These are phyloP conservation scores for Hanseniaspora pseudoguilliermondii DNA, from an alignment of 805 yeast species.

Conservation along the genomic window DNA sequence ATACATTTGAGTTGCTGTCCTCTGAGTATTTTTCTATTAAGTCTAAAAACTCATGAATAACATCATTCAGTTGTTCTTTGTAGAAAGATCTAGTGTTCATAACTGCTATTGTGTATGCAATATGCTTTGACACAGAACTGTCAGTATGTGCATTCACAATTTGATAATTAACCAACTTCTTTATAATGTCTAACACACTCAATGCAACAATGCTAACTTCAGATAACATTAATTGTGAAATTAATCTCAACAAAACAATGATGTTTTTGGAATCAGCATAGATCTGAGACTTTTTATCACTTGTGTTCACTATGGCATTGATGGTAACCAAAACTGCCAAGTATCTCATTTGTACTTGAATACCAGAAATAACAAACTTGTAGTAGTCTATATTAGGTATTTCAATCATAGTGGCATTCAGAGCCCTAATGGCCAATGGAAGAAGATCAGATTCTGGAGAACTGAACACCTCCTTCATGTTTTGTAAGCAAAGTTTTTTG, in stretches of 20 bases:
- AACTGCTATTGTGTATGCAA: slow-evolving; percentile 49
- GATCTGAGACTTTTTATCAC: slow-evolving; percentile 15
- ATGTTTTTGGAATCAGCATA: slow-evolving; percentile 13
- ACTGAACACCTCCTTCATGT: slow-evolving; percentile 51
- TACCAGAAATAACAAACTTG: slow-evolving; percentile 57
- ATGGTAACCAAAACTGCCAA: slow-evolving; percentile 42
- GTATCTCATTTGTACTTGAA: slow-evolving; percentile 70
- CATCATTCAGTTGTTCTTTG: slow-evolving; percentile 74
- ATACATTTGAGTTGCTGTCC: not conserved
- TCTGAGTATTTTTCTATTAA: slow-evolving; percentile 25
- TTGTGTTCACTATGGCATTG: slow-evolving; percentile 22
- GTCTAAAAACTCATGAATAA: slow-evolving; percentile 53
- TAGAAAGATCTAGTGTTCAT: slow-evolving; percentile 71
- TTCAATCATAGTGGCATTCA: slow-evolving; percentile 35
- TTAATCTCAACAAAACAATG: slow-evolving; percentile 31
- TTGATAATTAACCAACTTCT: slow-evolving; percentile 44
- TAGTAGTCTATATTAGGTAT: slow-evolving; percentile 34
- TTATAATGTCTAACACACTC: slow-evolving; percentile 67
- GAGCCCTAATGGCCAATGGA: slow-evolving; percentile 39
- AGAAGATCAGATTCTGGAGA: slow-evolving; percentile 52
- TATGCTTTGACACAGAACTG: slow-evolving; percentile 27
- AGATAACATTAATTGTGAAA: slow-evolving; percentile 54
- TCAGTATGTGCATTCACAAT: slow-evolving; percentile 14
- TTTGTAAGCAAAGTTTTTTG: slow-evolving; percentile 25
- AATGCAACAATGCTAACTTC: slow-evolving; percentile 77